Conservation (phyloP, 768 basidiomycete species). For the Tubosaeta sp. region DNA sequence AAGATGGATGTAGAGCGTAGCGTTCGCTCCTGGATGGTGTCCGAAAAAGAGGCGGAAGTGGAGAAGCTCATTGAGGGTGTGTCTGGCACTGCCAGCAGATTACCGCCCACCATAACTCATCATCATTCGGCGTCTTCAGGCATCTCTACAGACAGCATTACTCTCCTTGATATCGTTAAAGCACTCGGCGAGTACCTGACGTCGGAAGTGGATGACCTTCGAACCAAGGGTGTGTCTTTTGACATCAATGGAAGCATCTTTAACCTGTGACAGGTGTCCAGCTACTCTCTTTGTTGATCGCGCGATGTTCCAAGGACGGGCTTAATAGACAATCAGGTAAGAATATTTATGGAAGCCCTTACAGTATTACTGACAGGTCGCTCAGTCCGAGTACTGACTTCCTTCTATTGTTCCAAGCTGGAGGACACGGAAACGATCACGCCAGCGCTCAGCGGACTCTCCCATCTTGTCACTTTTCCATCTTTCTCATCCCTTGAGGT, state of each 20-base stretch:
- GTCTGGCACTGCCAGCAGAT: constrained; percentile 12
- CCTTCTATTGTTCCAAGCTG: constrained; percentile 83
- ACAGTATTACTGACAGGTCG: not conserved
- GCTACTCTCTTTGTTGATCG: constrained; percentile 71
- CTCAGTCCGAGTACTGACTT: constrained; percentile 74
- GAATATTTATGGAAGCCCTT: constrained; percentile 15
- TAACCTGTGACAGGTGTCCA: constrained; percentile 61
- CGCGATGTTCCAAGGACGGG: constrained; percentile 51
- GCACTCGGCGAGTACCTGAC: constrained; percentile 85
- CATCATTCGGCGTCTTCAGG: constrained; percentile 31
- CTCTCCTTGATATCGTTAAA: constrained; percentile 77
- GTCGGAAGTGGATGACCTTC: constrained; percentile 71
- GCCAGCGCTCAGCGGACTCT: constrained; percentile 74
- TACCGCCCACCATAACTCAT: not conserved
- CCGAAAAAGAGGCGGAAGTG: constrained; percentile 57
- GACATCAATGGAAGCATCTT: not conserved
- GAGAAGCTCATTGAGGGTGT: constrained; percentile 56
- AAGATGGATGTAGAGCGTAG: constrained; percentile 47
- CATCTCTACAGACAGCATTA: constrained; percentile 49
- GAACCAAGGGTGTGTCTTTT: constrained; percentile 67
- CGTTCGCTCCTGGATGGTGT: constrained; percentile 70
- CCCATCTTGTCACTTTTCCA: constrained; percentile 57
- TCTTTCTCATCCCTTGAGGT: constrained; percentile 65
- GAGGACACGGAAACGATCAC: constrained; percentile 83
- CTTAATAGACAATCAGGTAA: constrained; percentile 82